Base-by-base conservation (phyloP, 768 basidiomycete genomes). In the Cyathus striatus region DNA sequence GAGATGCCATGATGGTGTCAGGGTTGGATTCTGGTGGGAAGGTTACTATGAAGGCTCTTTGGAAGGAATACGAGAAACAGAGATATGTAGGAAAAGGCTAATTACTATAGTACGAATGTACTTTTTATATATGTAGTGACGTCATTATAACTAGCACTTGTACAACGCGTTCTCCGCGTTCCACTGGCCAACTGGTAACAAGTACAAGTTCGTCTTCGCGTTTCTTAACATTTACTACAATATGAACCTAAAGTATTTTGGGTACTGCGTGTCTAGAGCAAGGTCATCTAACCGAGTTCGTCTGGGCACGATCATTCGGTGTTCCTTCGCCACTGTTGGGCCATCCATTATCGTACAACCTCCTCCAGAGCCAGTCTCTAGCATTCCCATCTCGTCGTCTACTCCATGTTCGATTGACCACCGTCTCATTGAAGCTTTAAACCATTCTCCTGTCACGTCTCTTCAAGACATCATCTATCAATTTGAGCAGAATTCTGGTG, bases 51-150 rank as follows among this genome's bases (percentile, higher is more conserved):
- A 92, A 90, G 66, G 56, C 69, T 23, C 58, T 93, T n/a, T 93
- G 90, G 90, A 79, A 69, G 49, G 84, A 89, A 48, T 92, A 88
- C 55, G 89, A 85, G 58, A 91, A 79, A 64, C 87, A 84, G 65
- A 78, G 74, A 54, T 90, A 92, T 61, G 70, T 82, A 38, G 90
- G 90, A 27, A 81, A 73, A 51, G 90, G 89, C 33, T 91, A 66
- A 22, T 41, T 40, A 41, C 5, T 21, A 24, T 13, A 30, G 7
- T 30, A 30, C 27, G n/a, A n/a, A n/a, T n/a, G n/a, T n/a, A n/a
- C n/a, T n/a, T n/a, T n/a, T n/a, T n/a, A n/a, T n/a, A n/a, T n/a
- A n/a, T n/a, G n/a, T n/a, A n/a, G n/a, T 30, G 27, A 30, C 27
- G 27, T 30, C 27, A 30, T n/a, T n/a, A n/a, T n/a, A n/a, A n/a